Percentiles rank a stretch among this genome's conserved stretches.
phyloP scores from a whole-genome alignment of 176 grass and related monocot species.

The Tillandsia leiboldiana region DNA sequence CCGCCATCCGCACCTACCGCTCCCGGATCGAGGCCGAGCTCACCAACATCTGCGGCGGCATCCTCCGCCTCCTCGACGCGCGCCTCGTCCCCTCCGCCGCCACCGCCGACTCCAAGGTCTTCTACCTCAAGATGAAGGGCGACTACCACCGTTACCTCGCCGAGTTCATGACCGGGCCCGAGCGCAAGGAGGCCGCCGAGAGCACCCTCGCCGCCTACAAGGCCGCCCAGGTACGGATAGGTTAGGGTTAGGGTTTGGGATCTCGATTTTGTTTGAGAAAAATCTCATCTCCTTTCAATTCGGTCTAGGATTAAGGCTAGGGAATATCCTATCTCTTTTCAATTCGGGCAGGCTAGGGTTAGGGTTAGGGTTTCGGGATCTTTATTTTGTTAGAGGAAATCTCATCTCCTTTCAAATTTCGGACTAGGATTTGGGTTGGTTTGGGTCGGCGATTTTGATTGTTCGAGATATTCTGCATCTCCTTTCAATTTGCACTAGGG shows the following conservation, averaged over 20 bases:
- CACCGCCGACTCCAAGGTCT: constrained; percentile 66
- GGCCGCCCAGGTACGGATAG: constrained; percentile 59
- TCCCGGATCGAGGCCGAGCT: constrained; percentile 79
- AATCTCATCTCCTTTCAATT: too few relatives aligned
- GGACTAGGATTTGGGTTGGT: too few relatives aligned
- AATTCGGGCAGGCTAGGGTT: too few relatives aligned
- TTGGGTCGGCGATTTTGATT: neutral
- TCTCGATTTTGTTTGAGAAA: neutral
- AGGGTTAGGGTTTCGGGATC: too few relatives aligned
- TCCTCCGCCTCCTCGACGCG: constrained; percentile 70
- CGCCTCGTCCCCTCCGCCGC: constrained; percentile 55
- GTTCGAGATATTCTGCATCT: too few relatives aligned
- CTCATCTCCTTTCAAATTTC: too few relatives aligned
- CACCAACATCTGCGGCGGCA: constrained; percentile 67
- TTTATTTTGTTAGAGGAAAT: too few relatives aligned
- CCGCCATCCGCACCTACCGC: constrained; percentile 52
- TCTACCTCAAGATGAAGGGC: constrained; percentile 99
- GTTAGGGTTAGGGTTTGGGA: too few relatives aligned
- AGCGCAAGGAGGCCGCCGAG: constrained; percentile 87
- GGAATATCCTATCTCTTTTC: too few relatives aligned
- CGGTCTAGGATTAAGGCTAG: neutral
- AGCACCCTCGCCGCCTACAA: constrained; percentile 68
- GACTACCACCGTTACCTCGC: constrained; percentile 96
- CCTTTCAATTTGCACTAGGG: neutral
- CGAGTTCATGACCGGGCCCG: constrained; percentile 68